Percentiles rank a stretch among this genome's conserved stretches.
These are phyloP conservation scores for Suillus subalutaceus DNA, from an alignment of 768 basidiomycete species.

Conservation along the genomic window DNA sequence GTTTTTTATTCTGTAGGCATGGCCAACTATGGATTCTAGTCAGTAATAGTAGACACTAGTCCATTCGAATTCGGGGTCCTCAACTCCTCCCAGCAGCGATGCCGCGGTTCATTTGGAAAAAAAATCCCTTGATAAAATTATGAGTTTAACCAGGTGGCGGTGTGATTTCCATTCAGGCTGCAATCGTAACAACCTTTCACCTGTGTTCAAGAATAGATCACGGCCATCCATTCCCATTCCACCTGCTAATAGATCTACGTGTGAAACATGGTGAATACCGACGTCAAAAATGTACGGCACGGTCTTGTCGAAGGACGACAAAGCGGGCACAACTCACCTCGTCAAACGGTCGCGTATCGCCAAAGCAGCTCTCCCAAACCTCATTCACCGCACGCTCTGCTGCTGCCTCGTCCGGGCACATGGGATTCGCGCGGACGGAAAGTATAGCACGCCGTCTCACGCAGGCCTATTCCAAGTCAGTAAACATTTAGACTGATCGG, in stretches of 20 bases:
- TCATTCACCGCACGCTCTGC: slow-evolving; percentile 93
- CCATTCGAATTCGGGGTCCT: slow-evolving; percentile 17
- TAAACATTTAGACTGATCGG: slow-evolving; percentile 7
- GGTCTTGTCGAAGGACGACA: neutral
- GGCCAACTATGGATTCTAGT: slow-evolving; percentile 3
- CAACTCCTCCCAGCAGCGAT: slow-evolving; percentile 9
- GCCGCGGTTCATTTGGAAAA: slow-evolving; percentile 12
- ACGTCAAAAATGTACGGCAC: slow-evolving; percentile 2
- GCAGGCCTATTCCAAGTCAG: slow-evolving; percentile 61
- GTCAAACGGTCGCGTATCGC: slow-evolving; percentile 95
- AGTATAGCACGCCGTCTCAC: slow-evolving; percentile 85
- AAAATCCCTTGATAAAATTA: neutral
- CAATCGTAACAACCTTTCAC: neutral
- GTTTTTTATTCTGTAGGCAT: slow-evolving; percentile 16
- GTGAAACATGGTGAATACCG: slow-evolving; percentile 19
- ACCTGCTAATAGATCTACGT: slow-evolving; percentile 35
- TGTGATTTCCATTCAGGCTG: neutral
- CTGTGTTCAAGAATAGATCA: slow-evolving; percentile 11
- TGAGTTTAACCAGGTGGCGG: neutral
- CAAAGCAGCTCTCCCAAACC: slow-evolving; percentile 96
- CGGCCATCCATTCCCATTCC: slow-evolving; percentile 2
- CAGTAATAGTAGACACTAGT: slow-evolving; percentile 9
- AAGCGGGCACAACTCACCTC: slow-evolving; percentile 58
- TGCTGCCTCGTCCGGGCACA: slow-evolving; percentile 71
- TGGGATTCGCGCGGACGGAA: slow-evolving; percentile 81